A percentile compares a stretch with the other conserved stretches of the same genome.
These are phyloP conservation scores for Spathaspora hagerdaliae DNA, from an alignment of 805 yeast genomes.

Conservation along the genomic window DNA sequence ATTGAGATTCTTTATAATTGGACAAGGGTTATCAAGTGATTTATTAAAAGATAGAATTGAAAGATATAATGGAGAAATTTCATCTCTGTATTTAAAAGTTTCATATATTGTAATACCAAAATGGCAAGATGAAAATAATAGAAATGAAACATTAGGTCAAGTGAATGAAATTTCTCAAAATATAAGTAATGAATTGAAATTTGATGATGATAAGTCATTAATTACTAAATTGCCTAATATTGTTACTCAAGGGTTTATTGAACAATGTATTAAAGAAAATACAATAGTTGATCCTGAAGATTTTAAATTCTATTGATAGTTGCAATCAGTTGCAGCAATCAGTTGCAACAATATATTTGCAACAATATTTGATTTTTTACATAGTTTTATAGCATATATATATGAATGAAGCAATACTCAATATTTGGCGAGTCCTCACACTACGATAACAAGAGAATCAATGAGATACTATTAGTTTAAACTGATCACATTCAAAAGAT, in stretches of 20 bases:
- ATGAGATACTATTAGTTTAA: too few relatives aligned
- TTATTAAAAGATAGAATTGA: conserved; percentile 24
- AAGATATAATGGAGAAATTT: conserved; percentile 43
- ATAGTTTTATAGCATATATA: too few relatives aligned
- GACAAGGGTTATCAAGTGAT: conserved; percentile 6
- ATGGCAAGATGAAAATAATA: conserved; percentile 5
- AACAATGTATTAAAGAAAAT: conserved; percentile 20
- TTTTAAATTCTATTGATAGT: conserved; percentile 11
- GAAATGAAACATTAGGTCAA: not conserved
- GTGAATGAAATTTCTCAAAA: conserved; percentile 13
- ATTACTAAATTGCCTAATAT: conserved; percentile 27
- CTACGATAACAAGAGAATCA: too few relatives aligned
- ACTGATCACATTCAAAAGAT: too few relatives aligned
- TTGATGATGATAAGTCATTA: conserved; percentile 10
- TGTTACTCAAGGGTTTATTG: conserved; percentile 30
- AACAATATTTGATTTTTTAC: too few relatives aligned
- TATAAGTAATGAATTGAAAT: conserved; percentile 8
- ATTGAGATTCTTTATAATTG: conserved; percentile 28
- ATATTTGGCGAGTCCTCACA: too few relatives aligned
- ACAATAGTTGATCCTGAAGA: conserved; percentile 28
- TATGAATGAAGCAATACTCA: too few relatives aligned
- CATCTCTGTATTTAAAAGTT: conserved; percentile 3
- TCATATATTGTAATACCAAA: conserved; percentile 9
- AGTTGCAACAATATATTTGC: not conserved
- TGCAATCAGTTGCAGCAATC: not conserved